phyloP scores from a whole-genome alignment of 2,329 filamentous ascomycete genomes.

The Alternaria sp. region DNA sequence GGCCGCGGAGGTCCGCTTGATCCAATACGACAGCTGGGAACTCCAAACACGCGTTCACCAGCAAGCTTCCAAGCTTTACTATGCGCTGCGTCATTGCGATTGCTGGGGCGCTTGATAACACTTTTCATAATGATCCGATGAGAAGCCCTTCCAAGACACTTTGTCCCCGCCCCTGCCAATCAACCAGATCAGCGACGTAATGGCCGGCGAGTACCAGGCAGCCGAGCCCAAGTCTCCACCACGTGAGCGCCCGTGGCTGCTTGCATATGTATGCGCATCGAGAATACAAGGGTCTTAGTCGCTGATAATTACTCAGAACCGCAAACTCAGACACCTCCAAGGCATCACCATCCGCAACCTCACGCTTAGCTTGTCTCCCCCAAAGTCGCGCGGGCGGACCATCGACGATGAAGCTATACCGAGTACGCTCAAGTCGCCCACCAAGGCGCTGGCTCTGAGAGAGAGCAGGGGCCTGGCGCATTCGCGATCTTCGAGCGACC shows the following conservation, averaged over 20 bases:
- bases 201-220: constrained; percentile 27
- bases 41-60: constrained; percentile 7
- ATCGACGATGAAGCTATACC: constrained; percentile 79
- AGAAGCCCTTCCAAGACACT: too few relatives aligned
- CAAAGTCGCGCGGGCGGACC: constrained; percentile 62
- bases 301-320: constrained; percentile 70
- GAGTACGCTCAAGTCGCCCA: constrained; percentile 68
- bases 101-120: constrained; percentile 1
- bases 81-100: constrained; percentile 16
- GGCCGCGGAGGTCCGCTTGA: constrained; percentile 18
- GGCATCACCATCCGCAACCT: constrained; percentile 89
- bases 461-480: constrained; percentile 60
- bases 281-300: neutral
- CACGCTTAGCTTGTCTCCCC: constrained; percentile 64
- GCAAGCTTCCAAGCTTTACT: constrained; percentile 10
- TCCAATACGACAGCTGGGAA: constrained; percentile 25
- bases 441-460: constrained; percentile 66
- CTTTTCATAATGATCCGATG: too few relatives aligned
- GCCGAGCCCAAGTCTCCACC: constrained; percentile 21
- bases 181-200: constrained; percentile 20
- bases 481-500: constrained; percentile 65
- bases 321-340: constrained; percentile 84
- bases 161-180: neutral
- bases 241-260: constrained; percentile 48
- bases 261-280: constrained; percentile 41